Evolutionary conservation across 148 eudicot genomes (phyloP).

Genomic region (Linanthus parryae): DNA sequence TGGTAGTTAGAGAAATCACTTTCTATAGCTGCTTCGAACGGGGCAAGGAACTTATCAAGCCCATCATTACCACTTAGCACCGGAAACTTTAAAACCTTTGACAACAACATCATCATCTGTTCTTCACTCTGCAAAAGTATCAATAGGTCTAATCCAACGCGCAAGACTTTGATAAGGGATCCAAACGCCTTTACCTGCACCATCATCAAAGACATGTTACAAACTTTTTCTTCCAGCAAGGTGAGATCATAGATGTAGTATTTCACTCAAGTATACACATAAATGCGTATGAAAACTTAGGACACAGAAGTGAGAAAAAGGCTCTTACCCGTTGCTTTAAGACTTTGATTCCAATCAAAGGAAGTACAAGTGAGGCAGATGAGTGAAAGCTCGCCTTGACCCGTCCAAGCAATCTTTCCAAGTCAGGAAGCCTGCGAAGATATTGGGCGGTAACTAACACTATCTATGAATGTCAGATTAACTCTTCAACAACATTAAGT

Average conservation of each 20-base stretch:
- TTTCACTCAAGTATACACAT: background rate
- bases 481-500: slow-evolving; percentile 71
- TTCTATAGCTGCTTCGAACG: slow-evolving; percentile 89
- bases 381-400: slow-evolving; percentile 70
- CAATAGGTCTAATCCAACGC: slow-evolving; percentile 61
- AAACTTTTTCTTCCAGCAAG: background rate
- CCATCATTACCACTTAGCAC: slow-evolving; percentile 54
- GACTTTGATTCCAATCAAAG: slow-evolving; percentile 71
- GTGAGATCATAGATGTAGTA: background rate
- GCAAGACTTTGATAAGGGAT: slow-evolving; percentile 72
- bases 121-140: slow-evolving; percentile 45
- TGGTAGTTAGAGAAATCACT: slow-evolving; percentile 91
- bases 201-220: slow-evolving; percentile 3
- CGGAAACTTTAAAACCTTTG: slow-evolving; percentile 61
- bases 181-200: slow-evolving; percentile 93
- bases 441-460: slow-evolving; percentile 48
- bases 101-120: slow-evolving; percentile 32
- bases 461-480: slow-evolving; percentile 46
- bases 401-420: slow-evolving; percentile 90
- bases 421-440: slow-evolving; percentile 84
- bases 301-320: background rate
- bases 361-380: slow-evolving; percentile 59
- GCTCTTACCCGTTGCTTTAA: slow-evolving; percentile 93
- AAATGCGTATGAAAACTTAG: background rate
- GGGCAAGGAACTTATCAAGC: slow-evolving; percentile 64